Conservation (phyloP, 2,329 filamentous ascomycete genomes). For the Cordyceps javanica region DNA sequence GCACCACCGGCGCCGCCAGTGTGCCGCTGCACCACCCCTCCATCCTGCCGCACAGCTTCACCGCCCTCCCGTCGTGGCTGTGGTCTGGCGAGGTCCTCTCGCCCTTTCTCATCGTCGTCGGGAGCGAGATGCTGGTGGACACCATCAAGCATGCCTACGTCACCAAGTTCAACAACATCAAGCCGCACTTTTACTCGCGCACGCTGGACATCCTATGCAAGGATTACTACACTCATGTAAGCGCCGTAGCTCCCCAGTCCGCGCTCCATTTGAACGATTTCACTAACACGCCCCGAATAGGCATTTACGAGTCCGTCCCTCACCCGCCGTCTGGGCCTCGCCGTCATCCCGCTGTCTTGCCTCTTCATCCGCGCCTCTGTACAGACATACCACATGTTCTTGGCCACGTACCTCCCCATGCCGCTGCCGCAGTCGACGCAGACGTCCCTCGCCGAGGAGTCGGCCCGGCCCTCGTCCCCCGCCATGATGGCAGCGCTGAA, state of each 20-base stretch:
- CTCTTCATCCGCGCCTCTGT: constrained; percentile 91
- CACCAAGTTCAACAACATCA: constrained; percentile 96
- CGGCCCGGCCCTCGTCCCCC: constrained; percentile 58
- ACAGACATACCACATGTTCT: constrained; percentile 97
- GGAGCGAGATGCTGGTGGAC: constrained; percentile 94
- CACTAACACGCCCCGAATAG: constrained; percentile 32
- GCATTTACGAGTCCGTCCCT: constrained; percentile 88
- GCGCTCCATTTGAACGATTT: background rate
- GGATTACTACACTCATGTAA: constrained; percentile 91
- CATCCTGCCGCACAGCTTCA: constrained; percentile 86
- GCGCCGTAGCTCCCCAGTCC: constrained; percentile 21
- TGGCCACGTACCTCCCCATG: constrained; percentile 76
- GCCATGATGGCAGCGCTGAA: constrained; percentile 72
- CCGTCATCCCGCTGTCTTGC: constrained; percentile 86
- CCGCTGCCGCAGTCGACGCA: constrained; percentile 61
- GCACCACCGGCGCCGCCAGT: constrained; percentile 45
- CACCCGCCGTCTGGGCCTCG: constrained; percentile 81
- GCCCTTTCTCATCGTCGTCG: constrained; percentile 88
- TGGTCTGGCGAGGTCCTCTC: constrained; percentile 79
- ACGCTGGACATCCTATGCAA: constrained; percentile 93
- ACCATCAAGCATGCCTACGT: constrained; percentile 97
- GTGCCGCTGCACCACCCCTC: constrained; percentile 61
- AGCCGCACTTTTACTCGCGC: constrained; percentile 79
- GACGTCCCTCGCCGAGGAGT: constrained; percentile 59
- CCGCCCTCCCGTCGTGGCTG: constrained; percentile 73